Conservation (phyloP, 768 basidiomycete genomes). For the Sporobolomyces pararoseus region DNA sequence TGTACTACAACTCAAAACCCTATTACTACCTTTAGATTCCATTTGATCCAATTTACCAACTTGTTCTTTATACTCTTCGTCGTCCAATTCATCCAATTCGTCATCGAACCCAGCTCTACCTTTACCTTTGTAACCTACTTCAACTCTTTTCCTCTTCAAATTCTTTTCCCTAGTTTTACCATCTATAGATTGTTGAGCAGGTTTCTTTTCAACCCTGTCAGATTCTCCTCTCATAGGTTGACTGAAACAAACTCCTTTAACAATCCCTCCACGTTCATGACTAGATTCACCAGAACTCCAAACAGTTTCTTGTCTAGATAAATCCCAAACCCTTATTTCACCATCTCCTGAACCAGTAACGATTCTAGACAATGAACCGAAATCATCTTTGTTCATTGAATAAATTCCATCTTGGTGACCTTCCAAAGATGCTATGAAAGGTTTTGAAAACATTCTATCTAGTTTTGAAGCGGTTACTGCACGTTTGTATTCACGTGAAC, state of each 20-base stretch:
- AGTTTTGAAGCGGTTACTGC: slow-evolving; percentile 94
- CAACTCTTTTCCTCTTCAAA: slow-evolving; percentile 37
- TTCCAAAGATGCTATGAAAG: slow-evolving; percentile 81
- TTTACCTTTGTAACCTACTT: slow-evolving; percentile 41
- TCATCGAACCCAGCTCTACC: slow-evolving; percentile 44
- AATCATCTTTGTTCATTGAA: slow-evolving; percentile 65
- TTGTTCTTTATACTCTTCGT: slow-evolving; percentile 42
- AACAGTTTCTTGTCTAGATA: slow-evolving; percentile 59
- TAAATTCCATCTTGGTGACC: slow-evolving; percentile 96
- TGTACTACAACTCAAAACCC: slow-evolving; percentile 72
- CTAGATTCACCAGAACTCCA: slow-evolving; percentile 61
- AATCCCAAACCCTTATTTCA: slow-evolving; percentile 80
- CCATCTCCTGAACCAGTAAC: slow-evolving; percentile 96
- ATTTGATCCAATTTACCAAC: slow-evolving; percentile 48
- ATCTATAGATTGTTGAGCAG: slow-evolving; percentile 2
- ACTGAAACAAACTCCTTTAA: slow-evolving; percentile 74
- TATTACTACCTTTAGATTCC: slow-evolving; percentile 48
- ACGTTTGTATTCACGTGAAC: slow-evolving; percentile 84
- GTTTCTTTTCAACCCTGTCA: slow-evolving; percentile 48
- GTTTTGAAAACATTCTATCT: slow-evolving; percentile 96
- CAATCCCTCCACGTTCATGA: slow-evolving; percentile 67
- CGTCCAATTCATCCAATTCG: slow-evolving; percentile 44
- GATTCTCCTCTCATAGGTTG: slow-evolving; percentile 49
- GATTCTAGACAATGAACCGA: slow-evolving; percentile 67
- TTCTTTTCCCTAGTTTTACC: slow-evolving; percentile 22